Evolutionary conservation across 257 asterid genomes (phyloP).

Genomic region (Fraxinus quadrangulata): DNA sequence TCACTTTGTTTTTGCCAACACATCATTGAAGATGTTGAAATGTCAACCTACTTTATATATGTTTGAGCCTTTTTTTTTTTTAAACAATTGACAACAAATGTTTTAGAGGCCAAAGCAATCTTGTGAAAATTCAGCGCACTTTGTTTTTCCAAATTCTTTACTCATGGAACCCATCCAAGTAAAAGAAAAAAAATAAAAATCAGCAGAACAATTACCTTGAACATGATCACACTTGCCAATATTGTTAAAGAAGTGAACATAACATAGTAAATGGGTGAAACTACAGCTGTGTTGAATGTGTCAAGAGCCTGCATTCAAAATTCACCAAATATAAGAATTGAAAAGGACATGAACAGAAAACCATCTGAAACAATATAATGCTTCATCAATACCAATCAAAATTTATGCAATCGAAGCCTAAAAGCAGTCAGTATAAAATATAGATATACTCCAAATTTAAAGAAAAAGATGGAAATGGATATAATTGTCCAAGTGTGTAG

Average conservation of each 20-base stretch:
- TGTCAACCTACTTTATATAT: background rate
- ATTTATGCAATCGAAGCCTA: background rate
- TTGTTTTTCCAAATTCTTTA: background rate
- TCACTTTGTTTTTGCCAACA: background rate
- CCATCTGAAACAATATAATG: background rate
- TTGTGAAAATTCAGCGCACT: conserved; percentile 7
- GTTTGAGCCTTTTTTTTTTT: background rate
- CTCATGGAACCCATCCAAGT: background rate
- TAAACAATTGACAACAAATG: background rate
- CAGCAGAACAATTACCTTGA: conserved; percentile 69
- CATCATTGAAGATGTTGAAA: background rate
- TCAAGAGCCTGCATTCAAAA: conserved; percentile 83
- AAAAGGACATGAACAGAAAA: conserved; percentile 11
- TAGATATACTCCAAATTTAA: background rate
- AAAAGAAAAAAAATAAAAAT: no score
- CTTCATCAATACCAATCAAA: conserved; percentile 1
- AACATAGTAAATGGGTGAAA: conserved; percentile 92
- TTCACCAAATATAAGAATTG: conserved; percentile 23
- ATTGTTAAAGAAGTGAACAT: conserved; percentile 96
- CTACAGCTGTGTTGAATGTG: conserved; percentile 98
- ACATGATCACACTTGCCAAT: conserved; percentile 97
- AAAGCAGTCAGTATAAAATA: background rate
- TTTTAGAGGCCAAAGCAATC: background rate
- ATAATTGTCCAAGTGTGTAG: background rate
- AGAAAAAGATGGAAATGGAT: background rate